Evolutionary conservation across 352 stramenopile genomes (phyloP).

Genomic region (Phytophthora pisi): DNA sequence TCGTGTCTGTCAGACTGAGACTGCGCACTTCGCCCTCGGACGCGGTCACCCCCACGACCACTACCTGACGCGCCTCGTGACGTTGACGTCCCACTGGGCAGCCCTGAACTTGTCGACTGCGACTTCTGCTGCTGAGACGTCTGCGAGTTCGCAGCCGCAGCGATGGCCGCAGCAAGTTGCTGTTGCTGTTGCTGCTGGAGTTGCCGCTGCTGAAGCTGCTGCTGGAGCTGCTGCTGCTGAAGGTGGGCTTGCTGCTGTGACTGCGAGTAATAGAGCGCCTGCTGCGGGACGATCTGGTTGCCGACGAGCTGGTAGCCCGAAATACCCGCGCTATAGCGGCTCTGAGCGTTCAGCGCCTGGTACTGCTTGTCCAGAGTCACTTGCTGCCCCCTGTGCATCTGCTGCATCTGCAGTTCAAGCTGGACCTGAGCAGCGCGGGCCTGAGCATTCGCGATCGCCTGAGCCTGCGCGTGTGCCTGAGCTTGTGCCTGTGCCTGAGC

Average conservation of each 20-base stretch:
- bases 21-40: slow-evolving; percentile 16
- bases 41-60: slow-evolving; percentile 4
- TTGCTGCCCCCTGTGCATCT: slow-evolving; percentile 43
- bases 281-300: slow-evolving; percentile 65
- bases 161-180: slow-evolving; percentile 47
- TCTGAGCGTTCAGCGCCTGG: slow-evolving; percentile 54
- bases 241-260: slow-evolving; percentile 54
- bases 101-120: slow-evolving; percentile 22
- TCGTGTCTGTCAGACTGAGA: slow-evolving; percentile 33
- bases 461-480: slow-evolving; percentile 54
- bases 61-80: slow-evolving; percentile 38
- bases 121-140: slow-evolving; percentile 37
- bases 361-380: slow-evolving; percentile 66
- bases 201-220: slow-evolving; percentile 50
- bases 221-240: slow-evolving; percentile 53
- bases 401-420: slow-evolving; percentile 54
- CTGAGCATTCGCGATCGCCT: slow-evolving; percentile 61
- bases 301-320: slow-evolving; percentile 69
- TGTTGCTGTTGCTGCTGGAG: slow-evolving; percentile 51
- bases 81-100: slow-evolving; percentile 26
- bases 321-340: slow-evolving; percentile 54
- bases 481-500: slow-evolving; percentile 39
- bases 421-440: slow-evolving; percentile 51
- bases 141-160: slow-evolving; percentile 31
- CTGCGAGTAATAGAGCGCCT: slow-evolving; percentile 64